Evolutionary conservation across 208 protist species (phyloP).

Genomic region (Crithidia brevicula): DNA sequence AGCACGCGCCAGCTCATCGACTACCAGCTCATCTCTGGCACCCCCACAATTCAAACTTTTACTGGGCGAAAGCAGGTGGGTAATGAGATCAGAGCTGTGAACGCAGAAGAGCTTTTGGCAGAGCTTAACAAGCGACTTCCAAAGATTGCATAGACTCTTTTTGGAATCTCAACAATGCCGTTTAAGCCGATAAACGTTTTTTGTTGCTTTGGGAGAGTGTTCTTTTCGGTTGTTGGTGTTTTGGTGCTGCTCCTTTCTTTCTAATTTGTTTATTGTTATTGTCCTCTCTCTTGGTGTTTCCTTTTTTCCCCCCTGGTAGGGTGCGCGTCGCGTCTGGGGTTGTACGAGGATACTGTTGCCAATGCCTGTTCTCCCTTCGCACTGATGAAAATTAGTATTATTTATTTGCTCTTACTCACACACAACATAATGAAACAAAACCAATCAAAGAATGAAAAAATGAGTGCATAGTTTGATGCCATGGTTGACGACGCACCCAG

Average conservation of each 20-base stretch:
- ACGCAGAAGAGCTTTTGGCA: slow-evolving; percentile 81
- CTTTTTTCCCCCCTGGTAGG: background rate
- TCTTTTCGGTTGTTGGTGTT: too few relatives aligned
- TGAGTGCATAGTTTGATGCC: too few relatives aligned
- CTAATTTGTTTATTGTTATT: background rate
- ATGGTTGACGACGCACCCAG: too few relatives aligned
- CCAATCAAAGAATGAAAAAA: too few relatives aligned
- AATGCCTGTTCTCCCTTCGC: too few relatives aligned
- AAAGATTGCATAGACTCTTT: background rate
- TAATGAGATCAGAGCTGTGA: slow-evolving; percentile 85
- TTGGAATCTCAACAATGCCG: background rate
- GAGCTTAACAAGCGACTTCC: slow-evolving; percentile 60
- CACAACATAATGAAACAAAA: too few relatives aligned
- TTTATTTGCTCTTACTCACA: too few relatives aligned
- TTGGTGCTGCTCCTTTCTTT: background rate
- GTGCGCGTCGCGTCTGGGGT: too few relatives aligned
- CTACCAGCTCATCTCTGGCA: slow-evolving; percentile 90
- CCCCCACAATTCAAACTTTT: slow-evolving; percentile 92
- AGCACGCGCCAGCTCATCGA: slow-evolving; percentile 72
- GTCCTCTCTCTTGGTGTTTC: background rate
- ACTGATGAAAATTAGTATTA: too few relatives aligned
- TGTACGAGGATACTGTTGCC: too few relatives aligned
- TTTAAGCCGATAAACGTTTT: background rate
- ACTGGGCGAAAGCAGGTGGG: slow-evolving; percentile 80
- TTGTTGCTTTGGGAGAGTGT: background rate